Conservation (phyloP, 805 yeast species). For the Suhomyces canberraensis region DNA sequence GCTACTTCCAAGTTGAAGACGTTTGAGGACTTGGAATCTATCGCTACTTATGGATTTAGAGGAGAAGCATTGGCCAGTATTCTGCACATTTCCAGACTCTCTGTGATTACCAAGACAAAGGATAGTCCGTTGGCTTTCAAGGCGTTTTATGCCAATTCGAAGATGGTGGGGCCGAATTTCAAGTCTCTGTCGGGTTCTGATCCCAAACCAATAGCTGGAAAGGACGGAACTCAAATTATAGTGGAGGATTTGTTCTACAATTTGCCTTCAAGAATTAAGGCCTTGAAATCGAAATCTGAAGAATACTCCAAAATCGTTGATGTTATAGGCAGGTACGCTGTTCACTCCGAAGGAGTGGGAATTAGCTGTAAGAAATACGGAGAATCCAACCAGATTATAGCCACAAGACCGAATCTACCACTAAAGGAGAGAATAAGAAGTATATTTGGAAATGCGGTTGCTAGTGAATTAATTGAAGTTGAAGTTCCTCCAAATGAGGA, state of each 20-base stretch:
- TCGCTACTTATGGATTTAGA: slow-evolving; percentile 87
- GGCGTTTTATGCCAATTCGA: slow-evolving; percentile 67
- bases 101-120: slow-evolving; percentile 71
- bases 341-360: slow-evolving; percentile 67
- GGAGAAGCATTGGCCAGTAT: slow-evolving; percentile 97
- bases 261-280: slow-evolving; percentile 70
- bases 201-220: slow-evolving; percentile 75
- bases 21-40: slow-evolving; percentile 70
- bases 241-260: slow-evolving; percentile 92
- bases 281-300: slow-evolving; percentile 64
- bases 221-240: slow-evolving; percentile 75
- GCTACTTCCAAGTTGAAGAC: slow-evolving; percentile 79
- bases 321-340: slow-evolving; percentile 77
- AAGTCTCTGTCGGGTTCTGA: slow-evolving; percentile 18
- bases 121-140: slow-evolving; percentile 67
- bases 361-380: slow-evolving; percentile 80
- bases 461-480: slow-evolving; percentile 58
- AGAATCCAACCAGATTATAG: slow-evolving; percentile 64
- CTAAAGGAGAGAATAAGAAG: slow-evolving; percentile 67
- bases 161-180: slow-evolving; percentile 42
- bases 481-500: slow-evolving; percentile 24
- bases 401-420: slow-evolving; percentile 49
- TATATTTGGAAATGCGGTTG: slow-evolving; percentile 68
- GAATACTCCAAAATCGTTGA: slow-evolving; percentile 78
- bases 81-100: slow-evolving; percentile 80